Base-by-base conservation (phyloP, 2,329 filamentous ascomycete species). In the Hypoxylon sp. region DNA sequence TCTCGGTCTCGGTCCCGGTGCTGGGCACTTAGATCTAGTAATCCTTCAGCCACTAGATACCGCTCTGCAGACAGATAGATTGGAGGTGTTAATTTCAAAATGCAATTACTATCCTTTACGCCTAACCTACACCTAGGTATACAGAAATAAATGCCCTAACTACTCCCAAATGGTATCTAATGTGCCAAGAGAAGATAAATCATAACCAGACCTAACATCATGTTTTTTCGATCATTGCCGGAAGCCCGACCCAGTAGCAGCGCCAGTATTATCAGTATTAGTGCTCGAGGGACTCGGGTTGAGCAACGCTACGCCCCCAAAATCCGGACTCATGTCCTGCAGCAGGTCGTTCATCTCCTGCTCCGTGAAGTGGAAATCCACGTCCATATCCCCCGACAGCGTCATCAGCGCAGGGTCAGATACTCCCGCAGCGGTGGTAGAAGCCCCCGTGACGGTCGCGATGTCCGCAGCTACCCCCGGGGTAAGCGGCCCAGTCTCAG, bases 321-420 rank as follows among this genome's bases (percentile, higher is more conserved):
- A 53, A 15, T 65, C 67, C n/a, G 69, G 71, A 19, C 71, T 73
- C 21, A 72, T 68, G 13, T 75, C 74, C 21, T 70, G 53, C n/a
- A 77, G 69, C n/a, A 77, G 65, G n/a, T 76, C 74, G 48, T 71
- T 72, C 57, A 77, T 71, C 64, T 77, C 75, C 67, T 75, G 72
- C 48, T 76, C 75, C 19, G 74, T 75, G 55, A 77, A 76, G 61
- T 70, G 65, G 53, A 71, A 64, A 19, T 72, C 71, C 61, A 72
- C 19, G 11, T 72, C 73, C 73, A 73, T 73, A 3, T 66, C 71
- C 19, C 55, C 44, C 19, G 70, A 35, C 44, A 72, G 60, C 27
- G 62, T 59, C 10, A 55, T 50, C 13, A 72, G 69, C 50, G 47
- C 29, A 24, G 54, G 42, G 8, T 67, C 59, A 13, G 56, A 53